These are phyloP conservation scores for Irpex sp. DNA, from an alignment of 1,284 basidiomycete species.

Conservation along the genomic window DNA sequence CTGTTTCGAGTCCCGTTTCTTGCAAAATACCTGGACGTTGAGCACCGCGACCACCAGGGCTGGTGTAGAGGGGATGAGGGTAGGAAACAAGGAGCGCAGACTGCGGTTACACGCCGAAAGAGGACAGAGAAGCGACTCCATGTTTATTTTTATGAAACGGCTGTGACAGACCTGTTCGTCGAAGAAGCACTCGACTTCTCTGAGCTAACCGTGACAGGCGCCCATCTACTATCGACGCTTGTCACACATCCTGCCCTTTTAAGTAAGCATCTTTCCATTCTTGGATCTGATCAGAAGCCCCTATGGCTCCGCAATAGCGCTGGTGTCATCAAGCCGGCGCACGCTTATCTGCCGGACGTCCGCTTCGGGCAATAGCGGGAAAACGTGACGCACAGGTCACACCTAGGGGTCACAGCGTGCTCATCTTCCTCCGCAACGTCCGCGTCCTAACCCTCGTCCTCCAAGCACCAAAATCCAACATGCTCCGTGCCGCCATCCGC, in stretches of 20 bases:
- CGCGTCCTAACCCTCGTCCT: constrained; percentile 7
- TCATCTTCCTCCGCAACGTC: constrained; percentile 10
- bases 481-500: constrained; percentile 43
- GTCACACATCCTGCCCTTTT: constrained; percentile 3
- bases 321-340: constrained; percentile 1
- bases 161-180: not conserved
- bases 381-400: constrained; percentile 11
- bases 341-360: constrained; percentile 4
- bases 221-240: not conserved
- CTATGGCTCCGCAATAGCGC: not conserved
- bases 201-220: not conserved
- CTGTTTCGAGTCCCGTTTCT: not conserved
- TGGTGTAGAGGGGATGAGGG: not conserved
- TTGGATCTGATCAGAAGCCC: not conserved
- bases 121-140: not conserved
- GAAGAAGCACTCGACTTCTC: constrained; percentile 1
- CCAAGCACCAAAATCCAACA: constrained; percentile 22
- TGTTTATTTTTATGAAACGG: constrained; percentile 10
- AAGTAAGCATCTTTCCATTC: constrained; percentile 5
- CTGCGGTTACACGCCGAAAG: not conserved
- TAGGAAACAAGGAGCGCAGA: constrained; percentile 7
- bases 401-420: constrained; percentile 1
- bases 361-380: constrained; percentile 14
- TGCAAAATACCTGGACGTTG: not conserved
- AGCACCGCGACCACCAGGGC: constrained; percentile 12